Conservation (phyloP, 331 rosid species). For the Quercus lobata region DNA sequence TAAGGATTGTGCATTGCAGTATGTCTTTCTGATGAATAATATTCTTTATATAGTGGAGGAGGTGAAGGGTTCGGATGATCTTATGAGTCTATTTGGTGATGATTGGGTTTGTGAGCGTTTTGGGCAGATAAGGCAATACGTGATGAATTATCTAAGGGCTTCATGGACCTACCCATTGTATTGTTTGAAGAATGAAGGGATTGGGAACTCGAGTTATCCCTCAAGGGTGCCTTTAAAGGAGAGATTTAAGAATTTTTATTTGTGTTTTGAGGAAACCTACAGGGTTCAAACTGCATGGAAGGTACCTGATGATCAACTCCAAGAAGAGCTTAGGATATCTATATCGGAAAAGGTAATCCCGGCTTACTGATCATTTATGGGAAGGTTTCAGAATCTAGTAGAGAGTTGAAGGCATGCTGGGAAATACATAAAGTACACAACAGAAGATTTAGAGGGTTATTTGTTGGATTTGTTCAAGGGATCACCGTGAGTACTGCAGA, state of each 20-base stretch:
- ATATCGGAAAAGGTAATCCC: slow-evolving; percentile 93
- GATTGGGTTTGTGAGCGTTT: slow-evolving; percentile 81
- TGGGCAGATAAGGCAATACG: slow-evolving; percentile 75
- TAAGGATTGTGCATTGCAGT: slow-evolving; percentile 69
- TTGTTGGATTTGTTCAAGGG: slow-evolving; percentile 84
- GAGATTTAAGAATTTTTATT: slow-evolving; percentile 84
- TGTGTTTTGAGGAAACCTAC: slow-evolving; percentile 81
- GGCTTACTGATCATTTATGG: slow-evolving; percentile 87
- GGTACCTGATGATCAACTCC: slow-evolving; percentile 78
- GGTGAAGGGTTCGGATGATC: slow-evolving; percentile 77
- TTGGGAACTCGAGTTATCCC: slow-evolving; percentile 67
- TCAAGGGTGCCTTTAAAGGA: slow-evolving; percentile 84
- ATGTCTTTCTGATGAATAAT: slow-evolving; percentile 84
- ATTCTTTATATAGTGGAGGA: slow-evolving; percentile 69
- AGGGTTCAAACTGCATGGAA: slow-evolving; percentile 89
- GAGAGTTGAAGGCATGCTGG: slow-evolving; percentile 74
- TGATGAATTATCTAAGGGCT: slow-evolving; percentile 89
- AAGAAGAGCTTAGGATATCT: slow-evolving; percentile 83
- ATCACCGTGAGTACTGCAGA: slow-evolving; percentile 62
- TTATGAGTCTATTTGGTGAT: slow-evolving; percentile 71
- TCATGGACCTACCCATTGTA: slow-evolving; percentile 83
- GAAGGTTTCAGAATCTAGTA: slow-evolving; percentile 77
- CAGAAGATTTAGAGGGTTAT: slow-evolving; percentile 80
- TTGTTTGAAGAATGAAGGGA: slow-evolving; percentile 88
- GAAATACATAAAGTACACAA: slow-evolving; percentile 78